Evolutionary conservation across 2,329 filamentous ascomycete species (phyloP).

Genomic region (Diaporthe velutina): DNA sequence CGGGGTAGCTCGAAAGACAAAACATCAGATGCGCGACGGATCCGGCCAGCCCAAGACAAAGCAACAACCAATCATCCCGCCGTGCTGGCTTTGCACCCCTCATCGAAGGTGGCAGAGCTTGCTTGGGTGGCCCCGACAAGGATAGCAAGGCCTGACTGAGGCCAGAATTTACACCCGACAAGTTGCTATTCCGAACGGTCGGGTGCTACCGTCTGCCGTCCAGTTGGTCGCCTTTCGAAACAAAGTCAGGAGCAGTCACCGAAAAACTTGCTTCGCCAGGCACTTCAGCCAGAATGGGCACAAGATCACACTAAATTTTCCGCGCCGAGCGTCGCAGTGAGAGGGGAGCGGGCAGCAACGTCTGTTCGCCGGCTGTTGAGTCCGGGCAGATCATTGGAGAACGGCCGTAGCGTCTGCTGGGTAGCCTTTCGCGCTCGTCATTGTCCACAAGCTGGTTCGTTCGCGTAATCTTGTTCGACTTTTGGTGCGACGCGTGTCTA

Average conservation of each 20-base stretch:
- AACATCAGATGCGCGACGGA: slow-evolving; percentile 12
- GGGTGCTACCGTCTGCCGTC: slow-evolving; percentile 28
- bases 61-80: slow-evolving; percentile 23
- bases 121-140: slow-evolving; percentile 13
- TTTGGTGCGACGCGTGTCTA: slow-evolving; percentile 7
- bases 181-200: slow-evolving; percentile 8
- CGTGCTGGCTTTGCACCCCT: slow-evolving; percentile 13
- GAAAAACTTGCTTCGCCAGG: background rate
- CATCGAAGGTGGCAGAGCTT: slow-evolving; percentile 18
- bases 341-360: slow-evolving; percentile 15
- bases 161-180: background rate
- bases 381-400: slow-evolving; percentile 17
- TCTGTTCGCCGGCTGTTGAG: slow-evolving; percentile 30
- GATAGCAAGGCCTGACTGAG: slow-evolving; percentile 3
- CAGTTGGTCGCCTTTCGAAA: slow-evolving; percentile 33
- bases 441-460: slow-evolving; percentile 1
- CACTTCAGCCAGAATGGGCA: background rate
- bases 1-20: slow-evolving; percentile 24
- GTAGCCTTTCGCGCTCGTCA: background rate
- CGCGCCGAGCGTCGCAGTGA: slow-evolving; percentile 21
- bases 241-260: slow-evolving; percentile 2
- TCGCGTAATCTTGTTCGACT: background rate
- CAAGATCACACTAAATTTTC: slow-evolving; percentile 23
- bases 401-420: background rate
- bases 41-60: slow-evolving; percentile 15